Percentiles rank a stretch among this genome's conserved stretches.
These are phyloP conservation scores for Pythium brachiatum DNA, from an alignment of 352 stramenopile genomes.

Conservation along the genomic window DNA sequence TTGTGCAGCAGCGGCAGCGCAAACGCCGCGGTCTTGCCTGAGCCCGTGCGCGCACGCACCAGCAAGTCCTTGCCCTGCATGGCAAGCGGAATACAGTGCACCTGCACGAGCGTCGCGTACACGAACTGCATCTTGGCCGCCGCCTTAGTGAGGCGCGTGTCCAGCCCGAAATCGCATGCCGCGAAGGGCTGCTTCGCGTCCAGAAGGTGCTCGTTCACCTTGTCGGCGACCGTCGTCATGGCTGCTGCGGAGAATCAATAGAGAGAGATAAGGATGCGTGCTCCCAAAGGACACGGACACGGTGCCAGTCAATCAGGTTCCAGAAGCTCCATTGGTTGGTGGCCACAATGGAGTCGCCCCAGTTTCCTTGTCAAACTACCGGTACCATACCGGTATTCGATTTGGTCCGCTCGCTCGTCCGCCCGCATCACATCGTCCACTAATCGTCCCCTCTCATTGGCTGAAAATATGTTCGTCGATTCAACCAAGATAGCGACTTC, in stretches of 20 bases:
- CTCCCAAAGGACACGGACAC: slow-evolving; percentile 19
- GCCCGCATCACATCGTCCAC: slow-evolving; percentile 13
- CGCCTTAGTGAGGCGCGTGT: slow-evolving; percentile 91
- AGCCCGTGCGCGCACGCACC: slow-evolving; percentile 90
- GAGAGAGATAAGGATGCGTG: slow-evolving; percentile 5
- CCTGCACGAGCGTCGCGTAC: slow-evolving; percentile 93
- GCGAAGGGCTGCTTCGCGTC: slow-evolving; percentile 79
- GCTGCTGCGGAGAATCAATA: slow-evolving; percentile 5
- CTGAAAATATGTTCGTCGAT: not conserved
- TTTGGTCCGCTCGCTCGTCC: slow-evolving; percentile 4
- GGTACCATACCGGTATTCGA: slow-evolving; percentile 20
- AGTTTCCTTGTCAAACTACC: slow-evolving; percentile 9
- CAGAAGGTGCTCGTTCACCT: slow-evolving; percentile 71
- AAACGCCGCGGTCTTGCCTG: slow-evolving; percentile 94
- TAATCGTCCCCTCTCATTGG: slow-evolving; percentile 5
- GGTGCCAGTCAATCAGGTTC: slow-evolving; percentile 19
- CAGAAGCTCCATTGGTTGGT: slow-evolving; percentile 29
- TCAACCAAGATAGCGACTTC: not conserved
- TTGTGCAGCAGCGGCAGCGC: slow-evolving; percentile 92
- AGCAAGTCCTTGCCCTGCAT: slow-evolving; percentile 93
- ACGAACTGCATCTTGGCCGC: slow-evolving; percentile 92
- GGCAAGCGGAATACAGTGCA: slow-evolving; percentile 92
- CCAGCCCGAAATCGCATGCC: slow-evolving; percentile 86
- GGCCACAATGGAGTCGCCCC: slow-evolving; percentile 11
- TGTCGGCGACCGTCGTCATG: slow-evolving; percentile 33